phyloP scores from a whole-genome alignment of 2,329 filamentous ascomycete species.

The Aspergillus proliferans region DNA sequence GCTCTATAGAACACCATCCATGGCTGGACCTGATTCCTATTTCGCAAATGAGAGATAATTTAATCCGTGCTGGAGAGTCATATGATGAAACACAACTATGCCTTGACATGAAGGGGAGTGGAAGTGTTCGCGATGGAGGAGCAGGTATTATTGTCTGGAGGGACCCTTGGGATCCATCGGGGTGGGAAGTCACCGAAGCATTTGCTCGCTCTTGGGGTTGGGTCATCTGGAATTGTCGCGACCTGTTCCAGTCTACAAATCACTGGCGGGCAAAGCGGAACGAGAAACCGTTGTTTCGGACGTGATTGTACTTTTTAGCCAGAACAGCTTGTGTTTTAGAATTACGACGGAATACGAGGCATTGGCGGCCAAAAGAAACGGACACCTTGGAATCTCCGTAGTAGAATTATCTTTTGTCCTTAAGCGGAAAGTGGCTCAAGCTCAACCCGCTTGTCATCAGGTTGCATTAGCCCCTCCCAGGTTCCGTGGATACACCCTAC shows the following conservation, averaged over 20 bases:
- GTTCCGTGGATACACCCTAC: too few relatives aligned
- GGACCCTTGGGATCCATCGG: conserved; percentile 32
- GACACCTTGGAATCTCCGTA: too few relatives aligned
- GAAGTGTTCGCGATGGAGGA: background rate
- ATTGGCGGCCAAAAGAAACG: too few relatives aligned
- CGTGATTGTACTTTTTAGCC: too few relatives aligned
- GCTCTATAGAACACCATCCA: conserved; percentile 14
- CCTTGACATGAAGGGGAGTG: conserved; percentile 9
- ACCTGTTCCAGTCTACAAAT: conserved; percentile 36
- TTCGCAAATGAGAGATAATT: conserved; percentile 16
- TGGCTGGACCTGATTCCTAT: conserved; percentile 21
- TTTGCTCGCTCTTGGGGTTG: conserved; percentile 37
- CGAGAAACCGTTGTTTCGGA: conserved; percentile 1
- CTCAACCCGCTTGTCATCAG: too few relatives aligned
- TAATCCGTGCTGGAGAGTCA: conserved; percentile 9
- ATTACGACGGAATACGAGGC: too few relatives aligned
- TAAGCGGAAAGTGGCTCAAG: too few relatives aligned
- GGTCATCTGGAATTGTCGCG: conserved; percentile 35
- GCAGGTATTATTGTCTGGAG: conserved; percentile 28
- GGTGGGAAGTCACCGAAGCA: conserved; percentile 40
- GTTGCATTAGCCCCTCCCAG: too few relatives aligned
- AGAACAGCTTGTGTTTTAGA: too few relatives aligned
- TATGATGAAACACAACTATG: conserved; percentile 13
- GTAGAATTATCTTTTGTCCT: too few relatives aligned
- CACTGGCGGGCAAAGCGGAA: conserved; percentile 26